Base-by-base conservation (phyloP, 2,329 filamentous ascomycete species). In the Orbilia quercus region DNA sequence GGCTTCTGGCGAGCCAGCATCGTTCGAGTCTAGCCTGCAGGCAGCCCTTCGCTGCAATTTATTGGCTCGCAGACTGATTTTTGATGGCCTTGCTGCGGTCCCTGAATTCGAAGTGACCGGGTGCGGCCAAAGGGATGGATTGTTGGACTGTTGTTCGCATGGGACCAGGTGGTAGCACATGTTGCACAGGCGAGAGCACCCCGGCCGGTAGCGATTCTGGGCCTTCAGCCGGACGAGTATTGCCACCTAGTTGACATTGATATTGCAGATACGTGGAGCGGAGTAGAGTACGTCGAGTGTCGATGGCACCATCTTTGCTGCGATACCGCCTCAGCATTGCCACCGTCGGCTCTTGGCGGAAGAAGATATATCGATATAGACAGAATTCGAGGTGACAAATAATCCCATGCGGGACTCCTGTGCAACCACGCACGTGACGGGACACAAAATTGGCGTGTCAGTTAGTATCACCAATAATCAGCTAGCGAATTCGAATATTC, bases 1-100 rank as follows among this genome's bases (percentile, higher is more conserved):
- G 42, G 50, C 40, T 18, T 23, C 16, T 36, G 40, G 38, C 22
- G 5, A 9, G 53, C 44, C 38, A 50, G 22, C 22, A 16, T 45
- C n/a, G 23, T 36, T 28, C 18, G 25, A 28, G 50, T n/a, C 50
- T 38, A 22, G 34, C 22, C 50, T 36, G 50, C 18, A 54, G 51
- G 22, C 51, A 40, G 22, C 31, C 31, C 7, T 6, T 20, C 14
- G 42, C 18, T 66, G 42, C 28, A 9, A 31, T 4, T 66, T 55
- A 66, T 66, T 66, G 62, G 62, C 20, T 25, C 5, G 28, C 4
- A 31, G 28, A 31, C 40, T 25, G 45, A 18, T 4, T 16, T n/a
- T 40, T 51, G 51, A 11, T 7, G 28, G 62, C 51, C 62, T 50
- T 18, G 60, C 38, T 36, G 7, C 23, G 23, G 45, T 23, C 45